These are phyloP conservation scores for Glarea lozoyensis DNA, from an alignment of 495 filamentous ascomycete genomes.

Conservation along the genomic window DNA sequence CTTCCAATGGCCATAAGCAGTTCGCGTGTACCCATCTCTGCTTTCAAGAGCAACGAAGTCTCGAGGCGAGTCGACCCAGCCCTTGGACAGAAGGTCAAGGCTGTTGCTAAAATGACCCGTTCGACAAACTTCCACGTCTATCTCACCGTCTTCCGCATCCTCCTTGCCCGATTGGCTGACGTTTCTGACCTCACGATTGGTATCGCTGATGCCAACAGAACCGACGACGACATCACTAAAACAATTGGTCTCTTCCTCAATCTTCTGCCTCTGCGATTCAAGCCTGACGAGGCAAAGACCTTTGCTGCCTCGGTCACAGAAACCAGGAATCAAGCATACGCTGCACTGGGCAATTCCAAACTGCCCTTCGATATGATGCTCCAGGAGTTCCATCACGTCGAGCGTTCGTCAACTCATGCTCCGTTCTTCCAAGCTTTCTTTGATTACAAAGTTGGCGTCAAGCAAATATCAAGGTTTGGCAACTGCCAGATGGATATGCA, in stretches of 20 bases:
- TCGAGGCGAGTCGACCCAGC: background rate
- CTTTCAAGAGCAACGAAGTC: background rate
- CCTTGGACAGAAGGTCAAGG: background rate
- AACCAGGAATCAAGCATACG: background rate
- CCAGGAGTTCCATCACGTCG: background rate
- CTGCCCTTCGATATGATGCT: background rate
- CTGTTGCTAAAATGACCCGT: background rate
- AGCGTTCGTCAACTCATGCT: background rate
- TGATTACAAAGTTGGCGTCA: too few species aligned
- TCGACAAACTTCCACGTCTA: conserved; percentile 20
- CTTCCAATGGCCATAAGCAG: background rate
- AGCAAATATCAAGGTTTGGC: too few species aligned
- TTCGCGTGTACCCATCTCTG: background rate
- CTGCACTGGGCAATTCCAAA: background rate
- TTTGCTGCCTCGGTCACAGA: background rate
- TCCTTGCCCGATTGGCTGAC: conserved; percentile 15
- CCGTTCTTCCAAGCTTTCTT: background rate
- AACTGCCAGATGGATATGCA: too few species aligned
- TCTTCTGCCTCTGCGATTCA: background rate
- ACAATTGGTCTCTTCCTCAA: background rate
- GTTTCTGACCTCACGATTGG: conserved; percentile 32
- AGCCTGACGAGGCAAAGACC: background rate
- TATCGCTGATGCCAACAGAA: conserved; percentile 29
- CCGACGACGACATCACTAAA: conserved; percentile 1
- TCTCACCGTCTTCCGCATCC: conserved; percentile 12